Percentiles rank a stretch among this genome's conserved stretches.
These are phyloP conservation scores for Saccharum hybrid DNA, from an alignment of 202 grass and related monocot genomes.

Conservation along the genomic window DNA sequence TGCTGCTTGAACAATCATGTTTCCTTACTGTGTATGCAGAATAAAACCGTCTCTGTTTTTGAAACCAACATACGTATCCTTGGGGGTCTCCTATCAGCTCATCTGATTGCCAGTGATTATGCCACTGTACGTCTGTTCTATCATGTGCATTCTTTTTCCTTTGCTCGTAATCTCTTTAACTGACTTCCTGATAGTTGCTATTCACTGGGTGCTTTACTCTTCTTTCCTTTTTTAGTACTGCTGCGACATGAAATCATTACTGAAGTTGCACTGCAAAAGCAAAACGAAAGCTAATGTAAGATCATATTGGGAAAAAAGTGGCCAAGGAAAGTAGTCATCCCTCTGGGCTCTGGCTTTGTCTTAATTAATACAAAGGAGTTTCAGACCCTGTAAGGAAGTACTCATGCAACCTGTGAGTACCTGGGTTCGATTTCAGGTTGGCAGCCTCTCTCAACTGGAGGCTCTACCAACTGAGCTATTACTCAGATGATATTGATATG, in stretches of 20 bases:
- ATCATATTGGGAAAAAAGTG: neutral
- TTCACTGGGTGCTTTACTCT: neutral
- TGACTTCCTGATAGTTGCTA: constrained; percentile 14
- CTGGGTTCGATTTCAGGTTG: neutral
- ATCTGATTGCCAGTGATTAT: constrained; percentile 95
- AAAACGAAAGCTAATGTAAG: neutral
- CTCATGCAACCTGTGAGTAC: neutral
- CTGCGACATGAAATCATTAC: neutral
- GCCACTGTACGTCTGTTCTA: constrained; percentile 66
- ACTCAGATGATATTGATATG: constrained; percentile 16
- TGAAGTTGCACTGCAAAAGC: neutral
- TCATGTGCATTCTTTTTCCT: constrained; percentile 13
- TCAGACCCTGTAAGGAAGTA: neutral
- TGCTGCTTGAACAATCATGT: constrained; percentile 36
- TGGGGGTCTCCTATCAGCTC: constrained; percentile 87
- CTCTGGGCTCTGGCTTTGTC: neutral
- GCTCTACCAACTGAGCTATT: neutral
- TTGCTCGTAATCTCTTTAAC: constrained; percentile 26
- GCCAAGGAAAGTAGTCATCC: neutral
- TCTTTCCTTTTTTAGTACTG: constrained; percentile 8
- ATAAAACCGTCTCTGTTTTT: constrained; percentile 98
- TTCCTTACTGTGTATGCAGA: constrained; percentile 51
- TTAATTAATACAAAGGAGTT: neutral
- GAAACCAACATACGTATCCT: constrained; percentile 97
- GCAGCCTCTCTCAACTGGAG: neutral